Evolutionary conservation across 768 basidiomycete species (phyloP).

Genomic region (Tephrocybe sp.): DNA sequence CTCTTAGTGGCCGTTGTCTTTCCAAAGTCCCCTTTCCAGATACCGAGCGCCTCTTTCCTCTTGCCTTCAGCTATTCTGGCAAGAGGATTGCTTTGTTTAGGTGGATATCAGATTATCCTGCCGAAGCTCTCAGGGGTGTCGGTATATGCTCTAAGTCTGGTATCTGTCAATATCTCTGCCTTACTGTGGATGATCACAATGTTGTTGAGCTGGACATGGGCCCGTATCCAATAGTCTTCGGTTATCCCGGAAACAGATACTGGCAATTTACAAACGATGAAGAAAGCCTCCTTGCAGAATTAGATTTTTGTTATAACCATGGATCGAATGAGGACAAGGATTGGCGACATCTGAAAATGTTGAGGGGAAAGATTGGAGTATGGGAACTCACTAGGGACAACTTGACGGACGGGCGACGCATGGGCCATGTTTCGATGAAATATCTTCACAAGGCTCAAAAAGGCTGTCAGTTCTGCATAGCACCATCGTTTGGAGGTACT

Average conservation of each 20-base stretch:
- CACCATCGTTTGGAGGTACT: too few relatives aligned
- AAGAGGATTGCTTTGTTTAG: background rate
- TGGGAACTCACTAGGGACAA: conserved; percentile 2
- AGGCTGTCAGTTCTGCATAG: background rate
- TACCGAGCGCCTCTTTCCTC: background rate
- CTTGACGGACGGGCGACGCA: background rate
- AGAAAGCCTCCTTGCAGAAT: background rate
- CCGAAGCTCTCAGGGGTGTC: background rate
- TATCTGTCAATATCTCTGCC: background rate
- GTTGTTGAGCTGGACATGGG: background rate
- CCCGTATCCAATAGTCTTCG: background rate
- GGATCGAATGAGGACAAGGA: background rate
- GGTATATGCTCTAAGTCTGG: background rate
- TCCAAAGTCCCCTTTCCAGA: background rate
- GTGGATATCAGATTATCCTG: background rate
- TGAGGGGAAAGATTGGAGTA: background rate
- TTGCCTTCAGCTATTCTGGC: conserved; percentile 5
- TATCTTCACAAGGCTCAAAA: background rate
- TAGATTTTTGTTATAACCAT: background rate
- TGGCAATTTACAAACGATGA: conserved; percentile 3
- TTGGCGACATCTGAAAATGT: too few relatives aligned
- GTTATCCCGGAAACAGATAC: background rate
- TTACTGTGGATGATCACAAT: background rate
- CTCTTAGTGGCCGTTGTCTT: background rate
- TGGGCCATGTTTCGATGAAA: background rate